phyloP scores from a whole-genome alignment of 2,329 filamentous ascomycete species.

The Neospermospora avenae region DNA sequence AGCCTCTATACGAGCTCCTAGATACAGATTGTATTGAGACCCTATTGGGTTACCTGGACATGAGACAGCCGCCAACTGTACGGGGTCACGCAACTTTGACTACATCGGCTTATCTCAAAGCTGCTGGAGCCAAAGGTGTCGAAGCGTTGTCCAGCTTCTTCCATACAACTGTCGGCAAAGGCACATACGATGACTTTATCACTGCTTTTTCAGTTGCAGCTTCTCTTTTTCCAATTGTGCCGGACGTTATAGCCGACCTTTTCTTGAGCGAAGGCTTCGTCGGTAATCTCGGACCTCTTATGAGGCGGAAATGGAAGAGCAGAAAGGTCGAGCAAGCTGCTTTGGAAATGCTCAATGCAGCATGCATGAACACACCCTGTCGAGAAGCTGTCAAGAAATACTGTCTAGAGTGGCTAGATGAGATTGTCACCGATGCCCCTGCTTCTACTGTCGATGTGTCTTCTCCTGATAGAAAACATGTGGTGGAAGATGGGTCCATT shows the following conservation, averaged over 20 bases:
- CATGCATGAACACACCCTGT: constrained; percentile 80
- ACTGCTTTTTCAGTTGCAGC: constrained; percentile 91
- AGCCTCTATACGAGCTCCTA: constrained; percentile 50
- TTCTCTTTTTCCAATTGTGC: constrained; percentile 80
- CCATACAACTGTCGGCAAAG: constrained; percentile 64
- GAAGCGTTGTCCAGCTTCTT: constrained; percentile 72
- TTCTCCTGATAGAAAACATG: constrained; percentile 22
- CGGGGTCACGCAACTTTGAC: constrained; percentile 80
- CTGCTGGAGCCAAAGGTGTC: constrained; percentile 67
- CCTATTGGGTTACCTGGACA: constrained; percentile 80
- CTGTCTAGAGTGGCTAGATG: constrained; percentile 82
- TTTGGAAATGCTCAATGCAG: constrained; percentile 85
- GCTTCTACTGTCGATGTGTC: constrained; percentile 43
- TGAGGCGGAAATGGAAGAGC: constrained; percentile 79
- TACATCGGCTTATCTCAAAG: constrained; percentile 79
- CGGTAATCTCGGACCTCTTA: constrained; percentile 68
- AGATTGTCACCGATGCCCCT: constrained; percentile 71
- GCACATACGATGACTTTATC: constrained; percentile 84
- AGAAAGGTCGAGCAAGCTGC: constrained; percentile 82
- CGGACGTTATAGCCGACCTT: constrained; percentile 68
- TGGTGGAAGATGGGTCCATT: constrained; percentile 32
- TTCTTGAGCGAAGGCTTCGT: constrained; percentile 91
- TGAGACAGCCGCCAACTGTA: constrained; percentile 70
- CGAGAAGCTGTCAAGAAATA: constrained; percentile 81
- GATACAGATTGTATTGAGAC: constrained; percentile 79